Percentiles rank a stretch among this genome's conserved stretches.
Conservation (phyloP, 305 asterid species). For the Stenogyne calaminthoides region DNA sequence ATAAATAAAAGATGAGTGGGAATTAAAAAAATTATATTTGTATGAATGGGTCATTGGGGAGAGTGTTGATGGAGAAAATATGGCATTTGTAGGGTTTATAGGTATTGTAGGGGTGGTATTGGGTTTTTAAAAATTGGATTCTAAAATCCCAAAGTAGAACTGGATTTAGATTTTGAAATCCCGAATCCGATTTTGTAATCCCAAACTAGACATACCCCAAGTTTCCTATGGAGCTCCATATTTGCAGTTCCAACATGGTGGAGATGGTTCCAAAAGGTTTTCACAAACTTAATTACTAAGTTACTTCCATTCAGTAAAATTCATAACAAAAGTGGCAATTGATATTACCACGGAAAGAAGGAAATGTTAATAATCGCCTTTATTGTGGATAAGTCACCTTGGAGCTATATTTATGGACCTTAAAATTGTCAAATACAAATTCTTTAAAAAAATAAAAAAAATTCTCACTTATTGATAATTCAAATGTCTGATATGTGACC, state of each 20-base stretch:
- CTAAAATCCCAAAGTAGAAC: no score
- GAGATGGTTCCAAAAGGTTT: neutral
- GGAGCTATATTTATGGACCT: neutral
- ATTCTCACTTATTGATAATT: neutral
- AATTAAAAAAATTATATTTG: no score
- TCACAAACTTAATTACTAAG: neutral
- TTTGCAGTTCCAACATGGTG: neutral
- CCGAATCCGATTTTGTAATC: no score
- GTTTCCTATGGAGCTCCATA: conserved; percentile 11
- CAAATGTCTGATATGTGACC: neutral
- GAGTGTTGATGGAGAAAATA: no score
- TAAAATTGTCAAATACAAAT: neutral
- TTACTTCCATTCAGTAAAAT: neutral
- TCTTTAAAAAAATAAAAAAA: neutral
- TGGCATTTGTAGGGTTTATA: no score
- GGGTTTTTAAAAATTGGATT: no score
- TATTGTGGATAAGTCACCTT: neutral
- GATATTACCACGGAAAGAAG: neutral
- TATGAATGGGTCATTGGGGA: no score
- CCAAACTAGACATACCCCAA: neutral
- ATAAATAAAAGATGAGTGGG: no score
- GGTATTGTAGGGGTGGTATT: no score
- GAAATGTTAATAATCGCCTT: neutral
- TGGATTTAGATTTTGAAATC: no score
- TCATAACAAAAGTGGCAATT: neutral